Percentiles rank a stretch among this genome's conserved stretches.
These are phyloP conservation scores for Triticum dicoccoides DNA, from an alignment of 176 grass and related monocot species.

Conservation along the genomic window DNA sequence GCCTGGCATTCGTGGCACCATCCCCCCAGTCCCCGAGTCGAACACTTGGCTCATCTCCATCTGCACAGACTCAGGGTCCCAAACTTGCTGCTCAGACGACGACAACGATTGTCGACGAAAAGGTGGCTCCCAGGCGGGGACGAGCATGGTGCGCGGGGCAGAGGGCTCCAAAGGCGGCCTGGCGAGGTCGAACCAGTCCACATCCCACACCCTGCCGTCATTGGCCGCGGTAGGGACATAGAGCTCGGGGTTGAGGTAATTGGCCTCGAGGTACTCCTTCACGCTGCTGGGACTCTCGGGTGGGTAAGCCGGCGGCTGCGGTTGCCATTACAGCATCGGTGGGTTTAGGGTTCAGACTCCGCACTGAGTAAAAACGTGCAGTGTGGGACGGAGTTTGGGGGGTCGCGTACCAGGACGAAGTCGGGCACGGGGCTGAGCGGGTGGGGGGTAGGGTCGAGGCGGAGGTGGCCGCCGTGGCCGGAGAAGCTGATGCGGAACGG, in stretches of 20 bases:
- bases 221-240: slow-evolving; percentile 56
- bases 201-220: slow-evolving; percentile 69
- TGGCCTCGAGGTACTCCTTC: slow-evolving; percentile 67
- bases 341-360: slow-evolving; percentile 37
- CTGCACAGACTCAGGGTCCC: slow-evolving; percentile 73
- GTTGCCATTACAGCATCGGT: background rate
- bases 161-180: slow-evolving; percentile 70
- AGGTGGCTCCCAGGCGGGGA: slow-evolving; percentile 71
- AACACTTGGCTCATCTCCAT: slow-evolving; percentile 70
- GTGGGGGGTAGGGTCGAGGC: slow-evolving; percentile 56
- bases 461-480: slow-evolving; percentile 84
- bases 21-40: slow-evolving; percentile 48
- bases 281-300: slow-evolving; percentile 50
- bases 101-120: slow-evolving; percentile 39
- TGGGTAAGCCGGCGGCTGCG: slow-evolving; percentile 80
- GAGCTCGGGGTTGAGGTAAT: slow-evolving; percentile 81
- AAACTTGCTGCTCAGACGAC: slow-evolving; percentile 26
- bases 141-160: slow-evolving; percentile 51
- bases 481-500: slow-evolving; percentile 80
- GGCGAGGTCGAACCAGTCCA: slow-evolving; percentile 75
- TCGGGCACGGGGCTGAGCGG: slow-evolving; percentile 43
- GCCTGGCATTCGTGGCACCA: slow-evolving; percentile 64
- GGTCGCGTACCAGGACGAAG: slow-evolving; percentile 64
- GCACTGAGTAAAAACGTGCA: background rate
- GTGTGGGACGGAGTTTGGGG: background rate